Conservation (phyloP, 257 asterid genomes). For the Nicotiana otophora region DNA sequence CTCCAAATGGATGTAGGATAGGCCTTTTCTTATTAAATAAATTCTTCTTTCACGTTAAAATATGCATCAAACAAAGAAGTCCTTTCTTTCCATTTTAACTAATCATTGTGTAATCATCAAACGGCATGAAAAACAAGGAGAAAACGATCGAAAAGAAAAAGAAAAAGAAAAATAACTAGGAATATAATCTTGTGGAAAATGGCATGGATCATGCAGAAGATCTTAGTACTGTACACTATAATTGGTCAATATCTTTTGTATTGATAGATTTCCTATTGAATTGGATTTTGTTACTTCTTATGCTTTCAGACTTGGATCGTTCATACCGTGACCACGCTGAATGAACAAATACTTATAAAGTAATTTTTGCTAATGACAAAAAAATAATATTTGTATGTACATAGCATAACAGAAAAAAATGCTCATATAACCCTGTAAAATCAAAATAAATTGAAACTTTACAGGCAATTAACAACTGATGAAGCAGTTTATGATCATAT, state of each 20-base stretch:
- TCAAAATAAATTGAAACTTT: too few species aligned
- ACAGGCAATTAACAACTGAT: too few species aligned
- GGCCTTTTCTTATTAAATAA: too few species aligned
- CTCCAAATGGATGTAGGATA: background rate
- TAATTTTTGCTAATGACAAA: too few species aligned
- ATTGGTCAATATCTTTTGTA: background rate
- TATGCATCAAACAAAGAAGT: too few species aligned
- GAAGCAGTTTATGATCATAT: too few species aligned
- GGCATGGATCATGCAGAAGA: slow-evolving; percentile 14
- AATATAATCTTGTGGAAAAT: background rate
- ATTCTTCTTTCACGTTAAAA: too few species aligned
- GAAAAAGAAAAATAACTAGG: background rate
- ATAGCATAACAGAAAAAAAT: too few species aligned
- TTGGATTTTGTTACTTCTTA: background rate
- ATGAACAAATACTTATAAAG: too few species aligned
- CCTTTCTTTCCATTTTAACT: too few species aligned
- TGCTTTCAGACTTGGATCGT: slow-evolving; percentile 33
- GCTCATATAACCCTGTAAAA: too few species aligned
- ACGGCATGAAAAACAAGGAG: background rate
- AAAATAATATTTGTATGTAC: too few species aligned
- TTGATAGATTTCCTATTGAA: background rate
- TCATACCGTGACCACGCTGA: background rate
- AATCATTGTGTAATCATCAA: background rate
- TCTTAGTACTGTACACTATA: background rate
- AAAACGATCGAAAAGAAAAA: background rate